Base-by-base conservation (phyloP, 164 flowering plant species). In the Stephania cephalantha region DNA sequence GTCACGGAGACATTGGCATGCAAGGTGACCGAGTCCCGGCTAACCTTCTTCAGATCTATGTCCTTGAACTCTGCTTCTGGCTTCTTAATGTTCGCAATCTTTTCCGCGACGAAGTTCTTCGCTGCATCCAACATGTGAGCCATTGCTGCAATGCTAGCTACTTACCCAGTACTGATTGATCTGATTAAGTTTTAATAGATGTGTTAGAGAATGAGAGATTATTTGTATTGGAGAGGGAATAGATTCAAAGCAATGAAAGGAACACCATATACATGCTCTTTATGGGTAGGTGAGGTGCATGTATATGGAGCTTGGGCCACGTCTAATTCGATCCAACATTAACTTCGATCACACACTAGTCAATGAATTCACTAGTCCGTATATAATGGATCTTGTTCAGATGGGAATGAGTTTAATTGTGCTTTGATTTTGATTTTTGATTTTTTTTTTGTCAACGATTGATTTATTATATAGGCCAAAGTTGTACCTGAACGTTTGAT, bases 61-160 rank as follows among this genome's bases (percentile, higher is more conserved):
- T 87, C 88, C 3, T 74, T 58, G 10, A 91, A 20, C 75, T 70
- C 71, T n/a, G 92, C 94, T 78, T 90, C 93, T 15, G 97, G 96
- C 83, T 84, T 91, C 85, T 77, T 55, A 8, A 91, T 75, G 76
- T 78, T 69, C 7, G 88, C 89, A 58, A 91, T 77, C 84, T 90
- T 86, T 46, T 90, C 97, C 25, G 88, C 78, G 68, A 87, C 85
- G 73, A 76, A 92, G 61, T 83, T 79, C 87, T 88, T 90, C 3
- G 91, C 95, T 83, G 83, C 84, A 52, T 84, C 86, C 25, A 92
- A 6, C 79, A 88, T 75, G n/a, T 79, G 45, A 75, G 88, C 45
- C 88, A 89, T 87, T 50, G 53, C 64, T 20, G 18, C 15, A n/a
- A 12, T 15, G 29, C 63, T 9, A 50, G 5, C 9, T 12, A 9